Evolutionary conservation across 257 asterid genomes (phyloP).

Genomic region (Gentiana dahurica): DNA sequence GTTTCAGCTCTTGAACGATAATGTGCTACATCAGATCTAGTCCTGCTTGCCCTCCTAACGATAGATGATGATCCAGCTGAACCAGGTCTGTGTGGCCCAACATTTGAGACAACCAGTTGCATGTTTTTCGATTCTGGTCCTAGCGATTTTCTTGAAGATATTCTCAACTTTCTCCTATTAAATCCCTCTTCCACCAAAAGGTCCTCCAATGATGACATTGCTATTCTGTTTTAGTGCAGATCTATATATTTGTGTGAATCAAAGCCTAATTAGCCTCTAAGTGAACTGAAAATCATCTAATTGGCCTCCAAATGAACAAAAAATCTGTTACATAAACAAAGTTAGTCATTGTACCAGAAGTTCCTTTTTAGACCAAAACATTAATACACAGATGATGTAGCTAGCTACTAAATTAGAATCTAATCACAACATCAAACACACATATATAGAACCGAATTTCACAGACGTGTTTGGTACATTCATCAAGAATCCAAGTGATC

Average conservation of each 20-base stretch:
- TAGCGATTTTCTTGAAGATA: conserved; percentile 30
- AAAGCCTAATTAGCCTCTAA: conserved; percentile 1
- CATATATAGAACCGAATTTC: too few relatives aligned
- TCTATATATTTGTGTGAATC: background rate
- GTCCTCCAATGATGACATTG: conserved; percentile 73
- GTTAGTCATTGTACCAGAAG: too few relatives aligned
- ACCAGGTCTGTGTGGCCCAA: conserved; percentile 15
- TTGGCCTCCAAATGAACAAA: too few relatives aligned
- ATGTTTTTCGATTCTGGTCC: conserved; percentile 24
- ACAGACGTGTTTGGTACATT: too few relatives aligned
- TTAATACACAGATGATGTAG: too few relatives aligned
- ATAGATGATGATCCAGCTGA: conserved; percentile 26
- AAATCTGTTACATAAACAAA: too few relatives aligned
- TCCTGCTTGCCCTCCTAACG: conserved; percentile 30
- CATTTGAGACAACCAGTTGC: conserved; percentile 14
- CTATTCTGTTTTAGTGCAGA: conserved; percentile 19
- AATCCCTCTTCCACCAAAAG: conserved; percentile 69
- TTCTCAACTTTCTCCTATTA: conserved; percentile 36
- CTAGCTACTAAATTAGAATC: too few relatives aligned
- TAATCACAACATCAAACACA: too few relatives aligned
- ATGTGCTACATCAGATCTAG: conserved; percentile 46
- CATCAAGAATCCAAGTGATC: too few relatives aligned
- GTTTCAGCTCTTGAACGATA: conserved; percentile 10
- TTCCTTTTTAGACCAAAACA: too few relatives aligned
- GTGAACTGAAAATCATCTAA: too few relatives aligned